Percentiles rank a stretch among this genome's conserved stretches.
Conservation (phyloP, 2,329 filamentous ascomycete species). For the Trichoderma gracile region DNA sequence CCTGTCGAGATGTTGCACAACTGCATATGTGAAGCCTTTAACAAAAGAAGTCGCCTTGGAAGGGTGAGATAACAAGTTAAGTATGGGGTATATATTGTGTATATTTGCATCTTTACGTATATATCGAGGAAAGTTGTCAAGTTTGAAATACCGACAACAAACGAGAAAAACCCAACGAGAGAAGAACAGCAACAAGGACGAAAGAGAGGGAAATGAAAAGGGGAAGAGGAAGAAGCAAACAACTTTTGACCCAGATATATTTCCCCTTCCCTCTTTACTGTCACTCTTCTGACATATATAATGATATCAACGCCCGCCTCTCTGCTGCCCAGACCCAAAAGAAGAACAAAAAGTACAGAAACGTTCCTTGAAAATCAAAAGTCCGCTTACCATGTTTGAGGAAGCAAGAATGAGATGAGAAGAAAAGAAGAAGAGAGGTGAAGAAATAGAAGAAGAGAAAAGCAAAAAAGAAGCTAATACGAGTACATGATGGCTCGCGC, state of each 20-base stretch:
- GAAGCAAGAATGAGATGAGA: background rate
- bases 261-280: conserved; percentile 1
- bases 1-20: background rate
- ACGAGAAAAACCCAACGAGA: background rate
- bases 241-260: conserved; percentile 30
- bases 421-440: background rate
- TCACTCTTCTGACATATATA: conserved; percentile 5
- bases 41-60: background rate
- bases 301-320: conserved; percentile 33
- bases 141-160: background rate
- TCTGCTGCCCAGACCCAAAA: conserved; percentile 34
- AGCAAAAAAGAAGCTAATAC: conserved; percentile 2
- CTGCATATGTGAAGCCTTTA: background rate
- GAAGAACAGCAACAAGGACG: conserved; percentile 2
- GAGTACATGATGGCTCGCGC: conserved; percentile 24
- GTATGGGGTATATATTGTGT: background rate
- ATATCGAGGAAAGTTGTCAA: background rate
- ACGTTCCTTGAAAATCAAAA: conserved; percentile 3
- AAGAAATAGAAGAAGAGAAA: background rate
- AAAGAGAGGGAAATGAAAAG: conserved; percentile 28
- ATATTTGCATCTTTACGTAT: background rate
- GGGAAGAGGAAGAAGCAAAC: conserved; percentile 30
- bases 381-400: background rate
- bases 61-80: background rate
- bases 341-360: background rate